Percentiles rank a stretch among this genome's conserved stretches.
Evolutionary conservation across 2,329 filamentous ascomycete genomes (phyloP).

Genomic region (Elsinoe necatrix): DNA sequence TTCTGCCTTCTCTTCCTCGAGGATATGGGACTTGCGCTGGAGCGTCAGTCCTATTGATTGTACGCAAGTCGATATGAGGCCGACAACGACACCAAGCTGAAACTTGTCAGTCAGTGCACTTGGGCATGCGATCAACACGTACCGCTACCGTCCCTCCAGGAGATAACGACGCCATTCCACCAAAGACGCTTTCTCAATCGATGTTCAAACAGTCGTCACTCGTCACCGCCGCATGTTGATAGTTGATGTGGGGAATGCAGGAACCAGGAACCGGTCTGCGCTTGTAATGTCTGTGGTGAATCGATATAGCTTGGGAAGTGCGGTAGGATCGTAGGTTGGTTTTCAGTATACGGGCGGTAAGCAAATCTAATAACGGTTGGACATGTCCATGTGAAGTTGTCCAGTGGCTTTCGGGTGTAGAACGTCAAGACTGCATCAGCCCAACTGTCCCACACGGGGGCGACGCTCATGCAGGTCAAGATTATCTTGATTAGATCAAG

Average conservation of each 20-base stretch:
- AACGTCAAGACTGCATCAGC: slow-evolving; percentile 1
- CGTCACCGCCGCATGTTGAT: slow-evolving; percentile 7
- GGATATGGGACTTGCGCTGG: slow-evolving; percentile 94
- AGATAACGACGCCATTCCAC: slow-evolving; percentile 19
- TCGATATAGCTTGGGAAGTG: neutral
- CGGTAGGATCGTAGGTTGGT: neutral
- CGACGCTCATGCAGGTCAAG: neutral
- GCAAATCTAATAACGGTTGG: slow-evolving; percentile 13
- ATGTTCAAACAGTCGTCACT: neutral
- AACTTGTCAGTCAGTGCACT: neutral
- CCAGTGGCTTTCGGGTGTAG: slow-evolving; percentile 2
- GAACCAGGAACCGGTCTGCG: slow-evolving; percentile 11
- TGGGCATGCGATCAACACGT: neutral
- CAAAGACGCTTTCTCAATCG: neutral
- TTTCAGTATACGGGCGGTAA: neutral
- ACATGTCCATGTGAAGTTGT: neutral
- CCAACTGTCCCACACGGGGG: neutral
- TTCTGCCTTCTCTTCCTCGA: slow-evolving; percentile 85
- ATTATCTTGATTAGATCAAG: slow-evolving; percentile 14
- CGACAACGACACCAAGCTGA: slow-evolving; percentile 76
- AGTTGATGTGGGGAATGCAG: slow-evolving; percentile 5
- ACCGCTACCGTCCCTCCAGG: slow-evolving; percentile 19
- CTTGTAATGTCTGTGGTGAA: neutral
- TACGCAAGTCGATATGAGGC: slow-evolving; percentile 84
- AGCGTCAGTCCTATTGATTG: slow-evolving; percentile 92